Evolutionary conservation across 208 protist species (phyloP).

Genomic region (Herpetomonas tarakana): DNA sequence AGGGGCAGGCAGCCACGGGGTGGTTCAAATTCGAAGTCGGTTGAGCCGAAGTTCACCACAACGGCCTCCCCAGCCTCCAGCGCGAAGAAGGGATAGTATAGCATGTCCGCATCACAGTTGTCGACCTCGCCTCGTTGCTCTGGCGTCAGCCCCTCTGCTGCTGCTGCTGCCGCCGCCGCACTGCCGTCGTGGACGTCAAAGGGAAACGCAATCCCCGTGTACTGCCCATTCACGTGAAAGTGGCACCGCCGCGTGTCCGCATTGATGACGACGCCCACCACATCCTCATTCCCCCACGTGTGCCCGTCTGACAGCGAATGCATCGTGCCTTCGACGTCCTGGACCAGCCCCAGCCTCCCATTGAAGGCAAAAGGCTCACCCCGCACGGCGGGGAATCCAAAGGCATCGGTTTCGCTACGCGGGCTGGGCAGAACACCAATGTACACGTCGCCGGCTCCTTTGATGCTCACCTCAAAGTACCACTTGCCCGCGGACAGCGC

Average conservation of each 20-base stretch:
- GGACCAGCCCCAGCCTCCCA: slow-evolving; percentile 51
- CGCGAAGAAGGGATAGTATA: slow-evolving; percentile 74
- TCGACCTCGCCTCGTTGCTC: slow-evolving; percentile 2
- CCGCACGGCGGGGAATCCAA: slow-evolving; percentile 9
- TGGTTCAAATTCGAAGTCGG: slow-evolving; percentile 82
- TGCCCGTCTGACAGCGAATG: neutral
- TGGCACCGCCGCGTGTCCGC: slow-evolving; percentile 44
- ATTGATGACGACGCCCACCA: slow-evolving; percentile 81
- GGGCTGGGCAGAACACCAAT: slow-evolving; percentile 68
- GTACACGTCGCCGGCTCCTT: slow-evolving; percentile 51
- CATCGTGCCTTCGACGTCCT: slow-evolving; percentile 16
- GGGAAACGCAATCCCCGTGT: slow-evolving; percentile 33
- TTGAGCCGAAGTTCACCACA: slow-evolving; percentile 82
- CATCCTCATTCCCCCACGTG: slow-evolving; percentile 43
- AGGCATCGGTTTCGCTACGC: neutral
- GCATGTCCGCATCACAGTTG: slow-evolving; percentile 14
- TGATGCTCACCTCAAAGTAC: slow-evolving; percentile 89
- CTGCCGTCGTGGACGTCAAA: slow-evolving; percentile 33
- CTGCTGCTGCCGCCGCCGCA: slow-evolving; percentile 14
- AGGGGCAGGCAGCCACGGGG: slow-evolving; percentile 76
- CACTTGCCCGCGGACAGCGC: slow-evolving; percentile 67
- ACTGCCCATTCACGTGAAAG: slow-evolving; percentile 72
- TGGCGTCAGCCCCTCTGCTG: too few relatives aligned
- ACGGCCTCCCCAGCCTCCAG: slow-evolving; percentile 62
- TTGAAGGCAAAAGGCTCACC: slow-evolving; percentile 68